Base-by-base conservation (phyloP, 176 grass and related monocot genomes). In the Tuctoria greenei region DNA sequence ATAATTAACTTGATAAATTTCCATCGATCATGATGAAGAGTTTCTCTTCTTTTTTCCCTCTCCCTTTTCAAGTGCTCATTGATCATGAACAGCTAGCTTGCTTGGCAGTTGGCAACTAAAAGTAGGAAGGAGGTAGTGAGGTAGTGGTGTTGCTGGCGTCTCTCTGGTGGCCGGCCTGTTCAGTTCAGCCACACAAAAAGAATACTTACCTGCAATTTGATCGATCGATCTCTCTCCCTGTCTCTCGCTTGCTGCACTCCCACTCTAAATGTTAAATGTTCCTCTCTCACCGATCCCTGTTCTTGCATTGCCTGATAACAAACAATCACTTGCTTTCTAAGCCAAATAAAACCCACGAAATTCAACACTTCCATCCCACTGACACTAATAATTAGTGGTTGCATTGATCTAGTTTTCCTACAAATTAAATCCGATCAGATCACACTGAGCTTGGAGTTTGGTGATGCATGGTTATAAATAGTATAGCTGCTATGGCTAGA, bases 51-150 rank as follows among this genome's bases (percentile, higher is more conserved):
- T 23, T 11, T 55, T 54, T 15, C 0, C 10, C 37, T 14, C n/a
- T 15, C 10, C 8, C 16, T 73, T 57, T 58, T 10, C 9, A 37
- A 13, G 27, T 40, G 15, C n/a, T 56, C 13, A 25, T 14, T 14
- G 77, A 70, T 77, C 14, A n/a, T 38, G 41, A 71, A 82, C 85
- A 59, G 70, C 61, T 68, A 71, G 69, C 41, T 72, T 73, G 79
- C 79, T 73, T 45, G 73, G 74, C 74, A 79, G 67, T 87, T 87
- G 74, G 61, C 79, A 79, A 78, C 79, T 68, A 73, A 38, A 82
- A 72, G 18, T 59, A 77, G 84, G 37, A 61, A 82, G 84, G 37
- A 52, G 66, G 66, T 77, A 60, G 79, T 87, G 85, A 73, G 40
- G 73, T 18, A 78, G 79, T 73, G 73, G 79, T 76, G 84, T 36